A percentile compares a stretch with the other conserved stretches of the same genome.
These are phyloP conservation scores for Drechslerella dactyloides DNA, from an alignment of 2,329 filamentous ascomycete species.

Conservation along the genomic window DNA sequence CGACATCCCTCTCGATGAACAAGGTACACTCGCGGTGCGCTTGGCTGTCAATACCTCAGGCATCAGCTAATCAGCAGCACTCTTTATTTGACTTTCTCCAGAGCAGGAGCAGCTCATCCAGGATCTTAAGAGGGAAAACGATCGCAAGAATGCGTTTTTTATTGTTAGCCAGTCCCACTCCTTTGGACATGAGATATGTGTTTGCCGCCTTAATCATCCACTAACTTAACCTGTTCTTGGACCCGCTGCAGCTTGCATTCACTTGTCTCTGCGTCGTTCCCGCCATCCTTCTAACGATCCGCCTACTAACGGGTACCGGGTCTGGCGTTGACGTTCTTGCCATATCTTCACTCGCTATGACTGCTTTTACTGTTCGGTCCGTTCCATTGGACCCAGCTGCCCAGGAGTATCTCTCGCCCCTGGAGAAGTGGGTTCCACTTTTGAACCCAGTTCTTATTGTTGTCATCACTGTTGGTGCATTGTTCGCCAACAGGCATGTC, in stretches of 20 bases:
- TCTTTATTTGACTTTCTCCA: constrained; percentile 18
- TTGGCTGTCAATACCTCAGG: not conserved
- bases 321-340: constrained; percentile 35
- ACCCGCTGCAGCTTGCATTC: constrained; percentile 31
- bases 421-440: constrained; percentile 37
- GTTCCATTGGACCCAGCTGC: constrained; percentile 22
- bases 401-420: constrained; percentile 34
- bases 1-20: constrained; percentile 36
- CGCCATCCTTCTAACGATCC: constrained; percentile 14
- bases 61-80: not conserved
- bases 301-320: constrained; percentile 25
- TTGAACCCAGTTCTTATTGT: constrained; percentile 39
- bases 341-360: constrained; percentile 44
- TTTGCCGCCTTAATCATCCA: not conserved
- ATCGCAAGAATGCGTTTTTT: constrained; percentile 47
- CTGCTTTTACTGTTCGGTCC: constrained; percentile 34
- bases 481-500: constrained; percentile 25
- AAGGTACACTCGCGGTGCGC: constrained; percentile 22
- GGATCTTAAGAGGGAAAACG: constrained; percentile 42
- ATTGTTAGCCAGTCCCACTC: constrained; percentile 20
- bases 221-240: not conserved
- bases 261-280: constrained; percentile 36
- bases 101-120: constrained; percentile 45
- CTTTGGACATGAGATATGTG: too few species aligned
- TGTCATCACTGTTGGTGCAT: constrained; percentile 35